A percentile compares a stretch with the other conserved stretches of the same genome.
These are phyloP conservation scores for Mycena vulgaris DNA, from an alignment of 768 basidiomycete species.

Conservation along the genomic window DNA sequence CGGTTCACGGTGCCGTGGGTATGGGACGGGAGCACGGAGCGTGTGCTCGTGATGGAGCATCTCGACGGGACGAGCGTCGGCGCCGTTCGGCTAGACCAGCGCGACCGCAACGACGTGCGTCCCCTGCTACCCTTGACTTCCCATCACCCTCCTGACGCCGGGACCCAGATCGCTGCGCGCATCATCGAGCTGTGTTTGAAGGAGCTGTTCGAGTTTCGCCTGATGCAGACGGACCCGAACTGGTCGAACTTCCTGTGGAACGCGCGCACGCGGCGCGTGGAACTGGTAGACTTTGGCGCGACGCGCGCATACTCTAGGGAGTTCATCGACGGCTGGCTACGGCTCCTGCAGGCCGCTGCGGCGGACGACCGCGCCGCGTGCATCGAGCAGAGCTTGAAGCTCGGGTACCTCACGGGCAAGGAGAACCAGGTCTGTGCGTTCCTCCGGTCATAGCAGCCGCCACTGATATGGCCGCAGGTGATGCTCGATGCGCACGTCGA, in stretches of 20 bases:
- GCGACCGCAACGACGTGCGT: slow-evolving; percentile 81
- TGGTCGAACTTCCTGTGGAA: slow-evolving; percentile 99
- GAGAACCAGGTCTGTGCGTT: slow-evolving; percentile 80
- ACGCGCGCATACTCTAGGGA: slow-evolving; percentile 87
- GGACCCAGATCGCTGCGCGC: slow-evolving; percentile 81
- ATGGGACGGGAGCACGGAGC: slow-evolving; percentile 84
- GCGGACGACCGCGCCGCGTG: slow-evolving; percentile 77
- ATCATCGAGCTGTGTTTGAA: slow-evolving; percentile 90
- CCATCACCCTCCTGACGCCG: background rate
- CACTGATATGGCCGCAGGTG: slow-evolving; percentile 55
- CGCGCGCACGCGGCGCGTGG: slow-evolving; percentile 73
- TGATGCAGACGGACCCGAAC: slow-evolving; percentile 99
- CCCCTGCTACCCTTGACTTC: background rate
- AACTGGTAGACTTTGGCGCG: slow-evolving; percentile 97
- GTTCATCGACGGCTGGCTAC: slow-evolving; percentile 92
- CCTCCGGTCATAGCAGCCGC: background rate
- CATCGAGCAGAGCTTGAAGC: slow-evolving; percentile 77
- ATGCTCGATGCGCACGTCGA: slow-evolving; percentile 92
- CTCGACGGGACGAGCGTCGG: slow-evolving; percentile 89
- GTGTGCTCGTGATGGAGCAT: slow-evolving; percentile 92
- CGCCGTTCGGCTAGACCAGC: slow-evolving; percentile 72
- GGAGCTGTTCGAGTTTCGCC: slow-evolving; percentile 91
- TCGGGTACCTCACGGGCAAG: slow-evolving; percentile 93
- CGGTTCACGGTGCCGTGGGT: slow-evolving; percentile 91
- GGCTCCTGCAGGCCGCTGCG: slow-evolving; percentile 87